A percentile compares a stretch with the other conserved stretches of the same genome.
Evolutionary conservation across 2,329 filamentous ascomycete genomes (phyloP).

Genomic region (Tympanopsis confertula): DNA sequence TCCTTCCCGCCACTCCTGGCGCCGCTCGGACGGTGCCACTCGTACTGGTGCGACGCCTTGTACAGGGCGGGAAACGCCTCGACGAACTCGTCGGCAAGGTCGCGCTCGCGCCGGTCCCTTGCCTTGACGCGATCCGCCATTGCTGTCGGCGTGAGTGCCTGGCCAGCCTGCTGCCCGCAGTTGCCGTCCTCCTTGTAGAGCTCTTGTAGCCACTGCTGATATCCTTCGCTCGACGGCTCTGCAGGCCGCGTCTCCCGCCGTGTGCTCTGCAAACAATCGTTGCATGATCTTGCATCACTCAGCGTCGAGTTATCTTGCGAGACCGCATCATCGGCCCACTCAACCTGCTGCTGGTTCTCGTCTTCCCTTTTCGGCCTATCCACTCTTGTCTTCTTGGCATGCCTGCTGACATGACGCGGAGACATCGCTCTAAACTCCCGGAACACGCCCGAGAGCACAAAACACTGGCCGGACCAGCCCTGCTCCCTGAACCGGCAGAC

Average conservation of each 20-base stretch:
- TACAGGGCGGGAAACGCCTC: conserved; percentile 30
- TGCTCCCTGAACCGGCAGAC: conserved; percentile 29
- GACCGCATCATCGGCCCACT: conserved; percentile 20
- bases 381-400: no score
- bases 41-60: conserved; percentile 21
- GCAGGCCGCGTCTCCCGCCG: conserved; percentile 12
- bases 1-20: conserved; percentile 2
- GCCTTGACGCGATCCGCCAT: conserved; percentile 26
- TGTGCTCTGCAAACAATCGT: conserved; percentile 3
- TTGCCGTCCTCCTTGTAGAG: conserved; percentile 33
- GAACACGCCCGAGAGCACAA: conserved; percentile 43
- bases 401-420: conserved; percentile 37
- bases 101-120: conserved; percentile 30
- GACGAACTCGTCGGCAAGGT: conserved; percentile 36
- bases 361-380: conserved; percentile 27
- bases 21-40: conserved; percentile 2
- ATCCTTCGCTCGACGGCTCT: conserved; percentile 21
- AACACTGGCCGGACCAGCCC: conserved; percentile 37
- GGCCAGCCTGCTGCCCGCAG: conserved; percentile 20
- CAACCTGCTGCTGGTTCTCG: conserved; percentile 25
- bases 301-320: conserved; percentile 18
- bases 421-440: conserved; percentile 35
- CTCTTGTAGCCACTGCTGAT: conserved; percentile 29
- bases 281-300: background rate
- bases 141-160: conserved; percentile 22